Percentiles rank a stretch among this genome's conserved stretches.
These are phyloP conservation scores for Ochromonas danica DNA, from an alignment of 108 stramenopile genomes.

Conservation along the genomic window DNA sequence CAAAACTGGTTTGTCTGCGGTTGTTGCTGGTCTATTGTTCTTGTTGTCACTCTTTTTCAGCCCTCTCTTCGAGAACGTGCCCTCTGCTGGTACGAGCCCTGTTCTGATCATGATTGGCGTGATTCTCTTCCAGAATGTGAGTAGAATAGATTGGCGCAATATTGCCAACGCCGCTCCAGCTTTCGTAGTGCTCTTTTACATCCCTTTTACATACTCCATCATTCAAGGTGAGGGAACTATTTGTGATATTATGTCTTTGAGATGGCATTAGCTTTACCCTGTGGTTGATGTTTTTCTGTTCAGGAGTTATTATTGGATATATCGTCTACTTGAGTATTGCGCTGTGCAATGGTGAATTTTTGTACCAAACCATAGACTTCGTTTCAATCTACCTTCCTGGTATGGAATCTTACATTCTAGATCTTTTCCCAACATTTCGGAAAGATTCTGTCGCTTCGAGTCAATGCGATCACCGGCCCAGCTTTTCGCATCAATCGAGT, in stretches of 20 bases:
- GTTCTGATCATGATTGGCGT: slow-evolving; percentile 29
- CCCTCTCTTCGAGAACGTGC: slow-evolving; percentile 3
- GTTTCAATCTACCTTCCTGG: too few species aligned
- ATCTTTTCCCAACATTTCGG: not conserved
- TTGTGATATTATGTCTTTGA: not conserved
- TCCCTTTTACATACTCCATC: slow-evolving; percentile 28
- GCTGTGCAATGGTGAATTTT: slow-evolving; percentile 15
- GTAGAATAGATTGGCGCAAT: slow-evolving; percentile 11
- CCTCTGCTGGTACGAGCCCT: slow-evolving; percentile 12
- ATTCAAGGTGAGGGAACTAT: slow-evolving; percentile 5
- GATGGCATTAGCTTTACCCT: not conserved
- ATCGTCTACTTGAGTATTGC: slow-evolving; percentile 8
- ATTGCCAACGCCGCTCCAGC: slow-evolving; percentile 7
- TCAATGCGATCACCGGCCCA: not conserved
- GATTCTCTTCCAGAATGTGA: slow-evolving; percentile 25
- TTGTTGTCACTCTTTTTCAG: slow-evolving; percentile 15
- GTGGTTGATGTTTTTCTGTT: not conserved
- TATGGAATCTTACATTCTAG: not conserved
- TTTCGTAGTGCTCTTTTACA: slow-evolving; percentile 23
- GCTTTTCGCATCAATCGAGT: not conserved
- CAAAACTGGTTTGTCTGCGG: slow-evolving; percentile 16
- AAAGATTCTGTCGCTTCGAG: not conserved
- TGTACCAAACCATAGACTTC: not conserved
- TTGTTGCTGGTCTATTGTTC: slow-evolving; percentile 27
- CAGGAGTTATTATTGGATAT: slow-evolving; percentile 31